Conservation (phyloP, 768 basidiomycete genomes). For the Favolaschia claudopus region DNA sequence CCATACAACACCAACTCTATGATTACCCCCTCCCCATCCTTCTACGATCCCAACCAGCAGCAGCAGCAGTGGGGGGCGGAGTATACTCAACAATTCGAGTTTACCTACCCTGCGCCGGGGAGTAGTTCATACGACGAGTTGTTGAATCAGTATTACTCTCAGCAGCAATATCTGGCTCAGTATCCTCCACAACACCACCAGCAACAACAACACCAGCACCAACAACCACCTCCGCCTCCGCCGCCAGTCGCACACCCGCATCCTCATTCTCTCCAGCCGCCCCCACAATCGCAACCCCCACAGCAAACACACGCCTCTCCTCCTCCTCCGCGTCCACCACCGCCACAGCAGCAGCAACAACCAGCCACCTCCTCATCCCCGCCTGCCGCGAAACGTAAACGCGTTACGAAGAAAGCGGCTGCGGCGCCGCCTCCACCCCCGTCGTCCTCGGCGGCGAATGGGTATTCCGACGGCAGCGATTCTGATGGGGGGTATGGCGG, state of each 20-base stretch:
- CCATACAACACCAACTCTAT: slow-evolving; percentile 41
- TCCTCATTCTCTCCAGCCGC: slow-evolving; percentile 20
- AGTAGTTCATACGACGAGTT: slow-evolving; percentile 26
- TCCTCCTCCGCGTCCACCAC: slow-evolving; percentile 25
- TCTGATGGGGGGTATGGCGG: slow-evolving; percentile 37
- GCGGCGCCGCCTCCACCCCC: slow-evolving; percentile 14
- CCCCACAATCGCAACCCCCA: slow-evolving; percentile 12
- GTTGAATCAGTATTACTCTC: slow-evolving; percentile 18
- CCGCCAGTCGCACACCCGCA: slow-evolving; percentile 21
- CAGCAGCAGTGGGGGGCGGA: slow-evolving; percentile 19
- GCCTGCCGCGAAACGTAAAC: slow-evolving; percentile 34
- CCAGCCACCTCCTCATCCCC: slow-evolving; percentile 11
- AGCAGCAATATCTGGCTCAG: slow-evolving; percentile 22
- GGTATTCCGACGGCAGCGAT: slow-evolving; percentile 40
- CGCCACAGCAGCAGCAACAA: slow-evolving; percentile 3
- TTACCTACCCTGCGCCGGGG: slow-evolving; percentile 25
- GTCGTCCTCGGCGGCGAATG: slow-evolving; percentile 18
- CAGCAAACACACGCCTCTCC: slow-evolving; percentile 14
- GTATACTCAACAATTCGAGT: slow-evolving; percentile 23
- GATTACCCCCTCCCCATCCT: slow-evolving; percentile 63
- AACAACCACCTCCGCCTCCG: slow-evolving; percentile 9
- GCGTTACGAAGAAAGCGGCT: slow-evolving; percentile 34
- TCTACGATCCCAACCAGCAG: slow-evolving; percentile 55
- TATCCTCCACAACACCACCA: slow-evolving; percentile 32
- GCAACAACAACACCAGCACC: slow-evolving; percentile 22